Conservation (phyloP, 1,139 yeast species). For the Yamadazyma mexicana region DNA sequence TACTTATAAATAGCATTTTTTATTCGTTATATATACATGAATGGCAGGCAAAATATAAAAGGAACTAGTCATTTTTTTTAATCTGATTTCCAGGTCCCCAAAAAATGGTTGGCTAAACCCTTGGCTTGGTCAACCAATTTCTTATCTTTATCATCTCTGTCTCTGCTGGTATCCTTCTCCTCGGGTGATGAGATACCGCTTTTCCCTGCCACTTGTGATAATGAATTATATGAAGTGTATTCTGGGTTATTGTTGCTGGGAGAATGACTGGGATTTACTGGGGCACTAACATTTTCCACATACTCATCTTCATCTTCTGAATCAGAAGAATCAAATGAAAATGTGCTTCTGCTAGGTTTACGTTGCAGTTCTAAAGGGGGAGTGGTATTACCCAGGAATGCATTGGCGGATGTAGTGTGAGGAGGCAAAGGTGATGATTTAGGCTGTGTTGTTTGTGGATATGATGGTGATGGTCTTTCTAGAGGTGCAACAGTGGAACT, state of each 20-base stretch:
- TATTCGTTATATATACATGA: neutral
- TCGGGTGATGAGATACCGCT: conserved; percentile 40
- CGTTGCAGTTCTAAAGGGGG: conserved; percentile 20
- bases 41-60: neutral
- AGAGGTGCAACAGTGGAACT: conserved; percentile 6
- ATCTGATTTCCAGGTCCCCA: conserved; percentile 32
- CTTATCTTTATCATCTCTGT: conserved; percentile 12
- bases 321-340: conserved; percentile 36
- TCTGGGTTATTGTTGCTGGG: conserved; percentile 3
- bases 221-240: conserved; percentile 30
- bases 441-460: conserved; percentile 22
- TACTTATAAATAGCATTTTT: neutral
- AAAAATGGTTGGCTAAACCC: conserved; percentile 38
- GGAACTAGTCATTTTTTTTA: conserved; percentile 5
- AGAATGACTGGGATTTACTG: neutral
- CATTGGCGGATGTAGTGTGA: conserved; percentile 46
- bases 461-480: conserved; percentile 18
- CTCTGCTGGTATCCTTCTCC: conserved; percentile 8
- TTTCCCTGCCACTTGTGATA: conserved; percentile 54
- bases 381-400: conserved; percentile 33
- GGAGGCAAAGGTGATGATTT: conserved; percentile 48
- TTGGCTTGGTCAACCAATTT: conserved; percentile 41
- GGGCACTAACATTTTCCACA: conserved; percentile 14
- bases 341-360: conserved; percentile 18
- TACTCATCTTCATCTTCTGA: conserved; percentile 37